phyloP scores from a whole-genome alignment of 169 alveolate genomes.

The Babesia gibsoni region DNA sequence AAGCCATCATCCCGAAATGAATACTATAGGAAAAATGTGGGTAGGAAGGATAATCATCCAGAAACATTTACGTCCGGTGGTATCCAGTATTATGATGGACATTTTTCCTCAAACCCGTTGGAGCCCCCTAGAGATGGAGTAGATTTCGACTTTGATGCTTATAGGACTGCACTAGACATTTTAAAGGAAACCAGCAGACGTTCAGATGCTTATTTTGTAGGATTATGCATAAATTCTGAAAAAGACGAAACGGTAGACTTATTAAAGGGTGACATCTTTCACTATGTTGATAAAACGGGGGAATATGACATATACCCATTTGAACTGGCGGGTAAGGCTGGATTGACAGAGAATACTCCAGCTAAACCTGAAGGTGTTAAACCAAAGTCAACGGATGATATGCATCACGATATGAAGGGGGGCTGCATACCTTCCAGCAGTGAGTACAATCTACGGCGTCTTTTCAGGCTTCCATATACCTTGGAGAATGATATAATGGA shows the following conservation, averaged over 20 bases:
- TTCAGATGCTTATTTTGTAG: not conserved
- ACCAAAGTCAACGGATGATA: too few species aligned
- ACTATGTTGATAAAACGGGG: not conserved
- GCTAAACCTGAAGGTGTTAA: too few species aligned
- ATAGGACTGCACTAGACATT: constrained; percentile 3
- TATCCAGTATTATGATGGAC: not conserved
- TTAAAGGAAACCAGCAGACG: constrained; percentile 6
- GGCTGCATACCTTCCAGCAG: too few species aligned
- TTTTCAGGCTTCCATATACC: not conserved
- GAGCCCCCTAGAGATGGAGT: not conserved
- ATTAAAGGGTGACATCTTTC: not conserved
- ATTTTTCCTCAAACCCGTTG: not conserved
- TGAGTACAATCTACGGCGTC: not conserved
- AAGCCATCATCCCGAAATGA: not conserved
- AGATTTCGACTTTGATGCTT: not conserved
- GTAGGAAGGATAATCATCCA: not conserved
- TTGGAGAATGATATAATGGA: constrained; percentile 40
- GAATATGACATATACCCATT: constrained; percentile 24
- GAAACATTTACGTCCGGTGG: not conserved
- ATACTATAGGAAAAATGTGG: not conserved
- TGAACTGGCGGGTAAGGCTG: not conserved
- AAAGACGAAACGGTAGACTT: not conserved
- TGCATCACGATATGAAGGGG: too few species aligned
- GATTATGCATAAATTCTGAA: too few species aligned
- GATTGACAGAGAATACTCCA: too few species aligned